Percentiles rank a stretch among this genome's conserved stretches.
Conservation (phyloP, 129 eudicot genomes). For the Gnaphalium uliginosum region DNA sequence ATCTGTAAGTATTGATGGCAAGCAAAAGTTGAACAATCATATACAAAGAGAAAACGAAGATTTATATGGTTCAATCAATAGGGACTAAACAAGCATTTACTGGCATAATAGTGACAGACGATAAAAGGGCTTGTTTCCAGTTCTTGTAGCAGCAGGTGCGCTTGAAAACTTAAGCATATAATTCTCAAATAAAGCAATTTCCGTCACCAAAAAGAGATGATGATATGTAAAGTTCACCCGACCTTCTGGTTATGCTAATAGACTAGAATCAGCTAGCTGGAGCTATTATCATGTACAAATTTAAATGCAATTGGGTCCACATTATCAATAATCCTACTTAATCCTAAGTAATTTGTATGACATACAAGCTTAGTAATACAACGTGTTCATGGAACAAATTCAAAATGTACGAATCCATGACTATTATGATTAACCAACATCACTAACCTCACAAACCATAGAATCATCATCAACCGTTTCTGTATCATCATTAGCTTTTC, state of each 20-base stretch:
- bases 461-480: slow-evolving; percentile 30
- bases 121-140: not conserved
- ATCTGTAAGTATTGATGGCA: not conserved
- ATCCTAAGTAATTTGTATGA: not conserved
- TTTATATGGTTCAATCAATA: not conserved
- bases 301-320: not conserved
- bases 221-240: not conserved
- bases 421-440: not conserved
- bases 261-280: not conserved
- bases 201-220: no score
- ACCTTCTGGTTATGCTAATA: not conserved
- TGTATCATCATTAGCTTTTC: slow-evolving; percentile 15
- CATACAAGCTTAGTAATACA: not conserved
- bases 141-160: not conserved
- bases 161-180: no score
- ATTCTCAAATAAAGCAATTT: no score
- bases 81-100: not conserved
- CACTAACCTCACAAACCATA: slow-evolving; percentile 55
- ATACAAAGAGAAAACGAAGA: not conserved
- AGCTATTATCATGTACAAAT: not conserved
- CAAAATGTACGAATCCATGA: slow-evolving; percentile 2
- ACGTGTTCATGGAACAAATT: not conserved
- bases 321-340: not conserved
- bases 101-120: not conserved
- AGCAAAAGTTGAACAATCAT: not conserved